Base-by-base conservation (phyloP, 371 early-diverging fungal species). In the Choanephora cucurbitarum region DNA sequence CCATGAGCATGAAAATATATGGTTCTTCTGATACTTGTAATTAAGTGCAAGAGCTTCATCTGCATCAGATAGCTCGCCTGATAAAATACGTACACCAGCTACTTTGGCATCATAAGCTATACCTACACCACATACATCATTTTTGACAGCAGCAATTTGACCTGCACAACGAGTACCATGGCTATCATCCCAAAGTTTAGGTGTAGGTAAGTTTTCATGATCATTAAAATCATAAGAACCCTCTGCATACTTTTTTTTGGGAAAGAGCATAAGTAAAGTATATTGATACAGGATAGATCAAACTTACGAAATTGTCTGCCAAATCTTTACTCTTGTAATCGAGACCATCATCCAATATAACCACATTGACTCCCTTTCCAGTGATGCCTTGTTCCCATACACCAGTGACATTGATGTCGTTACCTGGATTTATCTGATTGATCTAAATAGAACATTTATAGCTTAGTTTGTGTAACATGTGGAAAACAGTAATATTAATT, bases 161-260 rank as follows among this genome's bases (percentile, higher is more conserved):
- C 98, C 99, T 8, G 99, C 99, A 73, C 98, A 97, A 28, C 99
- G 77, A 0, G 99, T 98, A 40, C 98, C 99, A 70, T 98, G 99
- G 37, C 81, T 80, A 68, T 98, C 99, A 52, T 94, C 91, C 33
- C 51, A 52, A 0, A 91, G 60, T 15, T 71, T 75, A 31, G 98
- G 98, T 52, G 66, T 87, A 1, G 98, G 98, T 19, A 89, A 58
- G 34, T 73, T 64, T 14, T 67, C 81, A 65, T 89, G 85, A 59
- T 90, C 89, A 60, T 98, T 98, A 61, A 91, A 97, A 67, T 97
- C 97, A 62, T 93, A 94, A 0, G 96, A 96, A 0, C 96, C 96
- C 41, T 80, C 88, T 9, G 83, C 83, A 67, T 72, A 86, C 92
- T 91, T 66, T n/a, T n/a, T n/a, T n/a, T 8, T 49, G 1, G n/a